Evolutionary conservation across 1,284 basidiomycete genomes (phyloP).

Genomic region (Earliella scabrosa): DNA sequence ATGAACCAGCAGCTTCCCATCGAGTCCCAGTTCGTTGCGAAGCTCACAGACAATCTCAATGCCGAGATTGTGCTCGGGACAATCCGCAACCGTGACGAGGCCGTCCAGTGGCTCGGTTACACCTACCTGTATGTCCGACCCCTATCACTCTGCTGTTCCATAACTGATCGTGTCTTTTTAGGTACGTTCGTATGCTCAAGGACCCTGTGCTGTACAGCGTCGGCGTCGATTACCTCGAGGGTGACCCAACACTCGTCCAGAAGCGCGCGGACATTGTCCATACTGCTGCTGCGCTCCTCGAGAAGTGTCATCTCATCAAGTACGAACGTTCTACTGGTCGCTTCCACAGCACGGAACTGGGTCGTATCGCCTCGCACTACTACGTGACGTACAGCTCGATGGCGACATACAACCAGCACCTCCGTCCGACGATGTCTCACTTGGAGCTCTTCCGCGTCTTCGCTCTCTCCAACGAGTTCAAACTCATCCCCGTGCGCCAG

Average conservation of each 20-base stretch:
- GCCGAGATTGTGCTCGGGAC: constrained; percentile 98
- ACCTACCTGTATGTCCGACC: constrained; percentile 80
- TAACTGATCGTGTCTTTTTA: constrained; percentile 29
- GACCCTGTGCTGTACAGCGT: constrained; percentile 91
- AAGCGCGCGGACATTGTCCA: constrained; percentile 96
- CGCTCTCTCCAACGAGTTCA: constrained; percentile 97
- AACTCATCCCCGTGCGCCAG: constrained; percentile 78
- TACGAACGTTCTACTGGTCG: constrained; percentile 91
- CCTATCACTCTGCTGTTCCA: background rate
- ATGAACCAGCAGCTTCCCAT: constrained; percentile 97
- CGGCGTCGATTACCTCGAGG: constrained; percentile 89
- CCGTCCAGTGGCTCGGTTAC: constrained; percentile 96
- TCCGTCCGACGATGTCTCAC: constrained; percentile 85
- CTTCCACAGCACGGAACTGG: constrained; percentile 92
- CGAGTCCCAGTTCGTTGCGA: constrained; percentile 93
- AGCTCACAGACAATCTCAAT: constrained; percentile 95
- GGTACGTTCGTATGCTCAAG: constrained; percentile 96
- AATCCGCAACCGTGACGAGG: constrained; percentile 95
- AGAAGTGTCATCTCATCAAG: constrained; percentile 93
- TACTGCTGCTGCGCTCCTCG: constrained; percentile 91
- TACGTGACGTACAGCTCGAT: constrained; percentile 97
- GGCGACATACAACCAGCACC: constrained; percentile 96
- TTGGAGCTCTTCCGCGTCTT: constrained; percentile 97
- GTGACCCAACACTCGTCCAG: constrained; percentile 85
- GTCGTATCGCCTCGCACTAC: constrained; percentile 95